Percentiles rank a stretch among this genome's conserved stretches.
These are phyloP conservation scores for Agrocybe chaxingu DNA, from an alignment of 768 basidiomycete genomes.

Conservation along the genomic window DNA sequence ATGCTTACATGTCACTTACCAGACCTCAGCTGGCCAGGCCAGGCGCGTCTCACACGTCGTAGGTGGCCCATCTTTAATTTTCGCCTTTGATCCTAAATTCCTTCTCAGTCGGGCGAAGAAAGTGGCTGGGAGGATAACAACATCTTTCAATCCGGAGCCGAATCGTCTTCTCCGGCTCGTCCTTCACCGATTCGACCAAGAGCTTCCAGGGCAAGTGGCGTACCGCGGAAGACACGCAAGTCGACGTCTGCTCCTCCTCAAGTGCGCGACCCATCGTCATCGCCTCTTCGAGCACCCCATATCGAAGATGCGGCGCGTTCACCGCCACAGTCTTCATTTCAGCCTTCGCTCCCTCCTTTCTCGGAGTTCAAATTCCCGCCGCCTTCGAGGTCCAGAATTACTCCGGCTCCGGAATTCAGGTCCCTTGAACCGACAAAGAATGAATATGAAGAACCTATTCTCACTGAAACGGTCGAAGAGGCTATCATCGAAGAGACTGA, in stretches of 20 bases:
- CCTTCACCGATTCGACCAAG: constrained; percentile 53
- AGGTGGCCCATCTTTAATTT: neutral
- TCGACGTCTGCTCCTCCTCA: constrained; percentile 73
- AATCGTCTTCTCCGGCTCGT: constrained; percentile 76
- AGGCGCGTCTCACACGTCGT: constrained; percentile 54
- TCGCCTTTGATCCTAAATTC: constrained; percentile 4
- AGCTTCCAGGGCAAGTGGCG: constrained; percentile 35
- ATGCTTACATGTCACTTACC: constrained; percentile 6
- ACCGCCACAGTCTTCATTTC: constrained; percentile 39
- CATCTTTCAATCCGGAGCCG: constrained; percentile 86
- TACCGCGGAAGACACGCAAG: constrained; percentile 55
- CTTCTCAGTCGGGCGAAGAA: constrained; percentile 45
- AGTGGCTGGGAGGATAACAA: constrained; percentile 93
- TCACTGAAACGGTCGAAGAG: neutral
- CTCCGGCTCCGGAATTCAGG: constrained; percentile 16
- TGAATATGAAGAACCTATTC: neutral
- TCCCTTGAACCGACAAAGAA: neutral
- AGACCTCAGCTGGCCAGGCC: constrained; percentile 51
- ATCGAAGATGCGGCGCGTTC: constrained; percentile 16
- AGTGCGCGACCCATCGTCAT: constrained; percentile 36
- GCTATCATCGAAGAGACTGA: neutral
- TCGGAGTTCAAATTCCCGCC: constrained; percentile 21
- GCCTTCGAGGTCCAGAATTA: constrained; percentile 16
- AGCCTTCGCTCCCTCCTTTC: constrained; percentile 41
- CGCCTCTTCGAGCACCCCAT: constrained; percentile 29